Conservation (phyloP, 306 rosid species). For the Gynostemma pentaphyllum region DNA sequence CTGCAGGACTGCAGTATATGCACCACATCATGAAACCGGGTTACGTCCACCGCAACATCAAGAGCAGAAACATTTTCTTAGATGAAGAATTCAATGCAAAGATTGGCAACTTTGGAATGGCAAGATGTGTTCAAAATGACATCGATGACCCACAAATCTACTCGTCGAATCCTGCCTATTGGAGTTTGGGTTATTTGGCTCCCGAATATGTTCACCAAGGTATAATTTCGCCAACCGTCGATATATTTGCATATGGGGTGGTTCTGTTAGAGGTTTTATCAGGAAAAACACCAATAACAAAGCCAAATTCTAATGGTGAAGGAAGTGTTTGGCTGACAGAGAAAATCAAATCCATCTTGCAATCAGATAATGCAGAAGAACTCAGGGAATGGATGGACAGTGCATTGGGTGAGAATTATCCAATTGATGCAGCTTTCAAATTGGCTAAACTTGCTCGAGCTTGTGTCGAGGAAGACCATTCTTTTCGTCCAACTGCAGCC, state of each 20-base stretch:
- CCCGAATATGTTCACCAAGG: slow-evolving; percentile 68
- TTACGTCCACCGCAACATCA: slow-evolving; percentile 58
- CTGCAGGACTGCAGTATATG: slow-evolving; percentile 63
- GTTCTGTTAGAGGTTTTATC: slow-evolving; percentile 59
- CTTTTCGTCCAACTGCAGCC: slow-evolving; percentile 52
- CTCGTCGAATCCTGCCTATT: slow-evolving; percentile 37
- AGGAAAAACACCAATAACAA: slow-evolving; percentile 46
- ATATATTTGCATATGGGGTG: slow-evolving; percentile 66
- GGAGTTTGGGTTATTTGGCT: slow-evolving; percentile 59
- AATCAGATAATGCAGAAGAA: slow-evolving; percentile 37
- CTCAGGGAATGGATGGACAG: slow-evolving; percentile 76
- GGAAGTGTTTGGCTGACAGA: slow-evolving; percentile 41
- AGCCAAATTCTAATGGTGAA: slow-evolving; percentile 37
- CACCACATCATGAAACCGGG: slow-evolving; percentile 65
- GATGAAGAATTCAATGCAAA: slow-evolving; percentile 86
- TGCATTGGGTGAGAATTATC: slow-evolving; percentile 54
- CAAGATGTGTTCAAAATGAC: slow-evolving; percentile 40
- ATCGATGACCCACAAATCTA: slow-evolving; percentile 28
- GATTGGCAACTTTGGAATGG: slow-evolving; percentile 70
- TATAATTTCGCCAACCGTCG: slow-evolving; percentile 45
- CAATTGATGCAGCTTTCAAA: slow-evolving; percentile 50
- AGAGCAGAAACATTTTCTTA: slow-evolving; percentile 68
- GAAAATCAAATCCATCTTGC: slow-evolving; percentile 37
- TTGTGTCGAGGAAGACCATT: slow-evolving; percentile 57
- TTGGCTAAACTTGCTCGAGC: slow-evolving; percentile 55